Evolutionary conservation across 1,139 yeast species (phyloP), one percentile per base, ranked within the genome.

Genomic region (Candida tropicalis): DNA sequence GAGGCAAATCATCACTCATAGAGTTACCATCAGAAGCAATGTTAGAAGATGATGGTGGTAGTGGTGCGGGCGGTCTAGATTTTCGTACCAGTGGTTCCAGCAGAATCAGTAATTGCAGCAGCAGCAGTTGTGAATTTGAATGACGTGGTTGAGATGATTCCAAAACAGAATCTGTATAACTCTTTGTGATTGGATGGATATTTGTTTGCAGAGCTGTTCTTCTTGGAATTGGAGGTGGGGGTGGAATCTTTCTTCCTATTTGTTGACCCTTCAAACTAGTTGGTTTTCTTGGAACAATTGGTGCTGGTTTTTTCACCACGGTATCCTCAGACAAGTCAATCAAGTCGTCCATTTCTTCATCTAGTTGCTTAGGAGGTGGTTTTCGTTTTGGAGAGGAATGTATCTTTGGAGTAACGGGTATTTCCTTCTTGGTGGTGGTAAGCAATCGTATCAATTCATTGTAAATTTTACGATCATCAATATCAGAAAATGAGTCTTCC

Each of bases 401-500:
- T 11, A 15, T 10, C 6, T 40, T 25, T 12, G 39, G 26, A 35
- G 39, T 22, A 22, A 43, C 25, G 24, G 49, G 56, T 41, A 53
- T 32, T 39, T 53, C 41, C 27, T 50, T 53, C 11, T 49, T 36
- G 26, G 41, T 49, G 11, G 41, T 38, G 1, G 48, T 39, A 42
- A 32, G 20, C 12, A 53, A 52, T 34, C 65, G 47, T 35, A 53
- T 51, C 23, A 63, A 52, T 44, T 77, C 81, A 18, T 57, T 52
- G 32, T 70, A 63, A 10, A 73, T 70, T 40, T 59, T 65, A 2
- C 44, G 57, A 45, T 77, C 84, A 37, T 79, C 78, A 31, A 68
- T 49, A 40, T 78, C 79, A 13, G 87, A 82, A 54, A 86, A 69
- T 1, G 91, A 83, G 33, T 76, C 75, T 0, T 85, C 80, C 13